Base-by-base conservation (phyloP, 2,329 filamentous ascomycete species). In the Aspergillus pseudoviridinutans region DNA sequence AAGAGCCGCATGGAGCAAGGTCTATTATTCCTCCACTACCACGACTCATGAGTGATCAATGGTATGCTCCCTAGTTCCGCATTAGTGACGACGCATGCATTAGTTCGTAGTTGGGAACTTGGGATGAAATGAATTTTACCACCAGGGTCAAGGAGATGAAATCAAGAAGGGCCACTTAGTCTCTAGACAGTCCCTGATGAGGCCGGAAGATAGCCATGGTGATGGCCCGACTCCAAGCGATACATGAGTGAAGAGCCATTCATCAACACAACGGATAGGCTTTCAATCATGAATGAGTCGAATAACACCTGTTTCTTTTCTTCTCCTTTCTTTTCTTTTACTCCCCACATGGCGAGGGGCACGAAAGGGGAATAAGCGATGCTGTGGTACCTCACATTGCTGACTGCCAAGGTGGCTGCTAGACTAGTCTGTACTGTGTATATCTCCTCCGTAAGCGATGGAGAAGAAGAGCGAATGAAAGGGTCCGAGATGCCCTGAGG, bases 1-100 rank as follows among this genome's bases (percentile, higher is more conserved):
- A 47, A 47, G 44, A 54, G 53, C 53, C 53, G 46, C 53, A 54
- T 50, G 20, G 10, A 47, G 12, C 4, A 52, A 52, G n/a, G 38
- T 7, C 50, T 14, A 35, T 25, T 24, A 32, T 32, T 22, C 42
- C 42, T 22, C 42, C 42, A 46, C 42, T 47, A 14, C 5, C 44
- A 47, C 44, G 22, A 47, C 20, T 24, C 44, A 27, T 10, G 10
- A 25, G 10, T 24, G 44, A 47, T 47, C 38, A n/a, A 10, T 24
- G 24, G 29, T 41, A 51, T 51, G 7, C 14, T 46, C 25, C n/a
- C 25, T 53, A 38, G 35, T 27, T 42, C 32, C 32, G 25, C 10
- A 14, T 47, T 47, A 47, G 44, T 47, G 44, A 24, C 22, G 12
- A 24, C 4, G 12, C 44, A 24, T 27, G 44, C 44, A 47, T 25